Evolutionary conservation across 495 filamentous ascomycete species (phyloP).

Genomic region (Cudoniella acicularis): DNA sequence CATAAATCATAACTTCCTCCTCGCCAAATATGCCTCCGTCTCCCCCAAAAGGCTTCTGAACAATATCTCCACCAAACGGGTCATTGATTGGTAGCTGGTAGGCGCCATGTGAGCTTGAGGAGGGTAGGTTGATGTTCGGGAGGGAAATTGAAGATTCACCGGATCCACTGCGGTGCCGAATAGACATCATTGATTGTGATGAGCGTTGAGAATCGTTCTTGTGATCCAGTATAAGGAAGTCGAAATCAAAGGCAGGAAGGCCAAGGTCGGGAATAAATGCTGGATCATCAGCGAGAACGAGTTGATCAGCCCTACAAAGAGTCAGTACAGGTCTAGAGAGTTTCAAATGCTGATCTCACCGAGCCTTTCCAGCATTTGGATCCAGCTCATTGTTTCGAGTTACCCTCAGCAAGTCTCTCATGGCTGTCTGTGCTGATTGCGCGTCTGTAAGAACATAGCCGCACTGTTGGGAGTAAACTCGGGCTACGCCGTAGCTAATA

Average conservation of each 20-base stretch:
- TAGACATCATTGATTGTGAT: constrained; percentile 32
- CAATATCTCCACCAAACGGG: constrained; percentile 17
- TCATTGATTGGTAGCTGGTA: constrained; percentile 24
- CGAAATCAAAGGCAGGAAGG: constrained; percentile 54
- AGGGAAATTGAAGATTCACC: constrained; percentile 16
- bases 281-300: constrained; percentile 80
- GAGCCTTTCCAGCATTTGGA: constrained; percentile 64
- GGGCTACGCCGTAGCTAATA: constrained; percentile 72
- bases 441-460: constrained; percentile 79
- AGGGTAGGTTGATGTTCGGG: constrained; percentile 24
- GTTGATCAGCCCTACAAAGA: constrained; percentile 63
- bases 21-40: constrained; percentile 13
- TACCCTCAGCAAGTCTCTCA: constrained; percentile 59
- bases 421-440: constrained; percentile 68
- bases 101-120: constrained; percentile 19
- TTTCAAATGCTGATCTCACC: constrained; percentile 43
- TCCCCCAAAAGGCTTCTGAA: constrained; percentile 10
- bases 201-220: constrained; percentile 34
- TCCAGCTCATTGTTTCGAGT: constrained; percentile 54
- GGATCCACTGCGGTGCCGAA: constrained; percentile 27
- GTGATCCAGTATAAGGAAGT: constrained; percentile 37
- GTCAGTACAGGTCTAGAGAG: neutral
- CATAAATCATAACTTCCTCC: constrained; percentile 23
- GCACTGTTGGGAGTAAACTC: constrained; percentile 84
- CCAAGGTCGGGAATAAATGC: constrained; percentile 71